Base-by-base conservation (phyloP, 768 basidiomycete genomes). In the Suillus alpinus region DNA sequence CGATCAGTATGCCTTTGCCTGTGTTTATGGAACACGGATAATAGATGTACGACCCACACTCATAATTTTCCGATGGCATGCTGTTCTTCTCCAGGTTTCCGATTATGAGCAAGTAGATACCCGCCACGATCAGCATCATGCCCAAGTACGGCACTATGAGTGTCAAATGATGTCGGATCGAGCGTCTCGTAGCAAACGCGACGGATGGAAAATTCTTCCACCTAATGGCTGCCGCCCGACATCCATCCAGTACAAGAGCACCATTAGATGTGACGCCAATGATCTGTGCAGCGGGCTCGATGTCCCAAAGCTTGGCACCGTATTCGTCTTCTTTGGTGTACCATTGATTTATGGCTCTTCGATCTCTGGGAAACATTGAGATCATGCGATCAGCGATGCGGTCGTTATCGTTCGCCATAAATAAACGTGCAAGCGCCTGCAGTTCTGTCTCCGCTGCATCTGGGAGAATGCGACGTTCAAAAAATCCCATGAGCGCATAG, bases 401-500 rank as follows among this genome's bases (percentile, higher is more conserved):
- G 14, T 63, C 68, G 9, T 49, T 68, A 47, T 72, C 62, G 4
- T 68, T 70, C 0, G 57, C 70, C 62, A 71, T 61, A 12, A 65
- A 69, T 2, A 72, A 59, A 36, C 63, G 44, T 2, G 58, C 59
- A 18, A 67, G 56, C 10, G 65, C 68, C 51, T 69, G 69, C 39
- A 66, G 1, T n/a, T 63, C 56, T n/a, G 60, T 64, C 36, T 69
- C 69, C 34, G 40, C n/a, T 23, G 32, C 18, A n/a, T 65, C 49
- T 14, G 60, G 69, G 13, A 55, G 29, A 41, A 71, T 64, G 0
- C 60, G 66, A 49, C 66, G 68, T 31, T 63, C 57, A 18, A 72
- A 70, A 40, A 72, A 66, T 4, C 62, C 64, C 68, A 66, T 66
- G 1, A 72, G 62, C 9, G 63, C 60, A 13, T 66, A 68, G 43